These are phyloP conservation scores for Moesziomyces antarcticus DNA, from an alignment of 1,284 basidiomycete genomes.

Conservation along the genomic window DNA sequence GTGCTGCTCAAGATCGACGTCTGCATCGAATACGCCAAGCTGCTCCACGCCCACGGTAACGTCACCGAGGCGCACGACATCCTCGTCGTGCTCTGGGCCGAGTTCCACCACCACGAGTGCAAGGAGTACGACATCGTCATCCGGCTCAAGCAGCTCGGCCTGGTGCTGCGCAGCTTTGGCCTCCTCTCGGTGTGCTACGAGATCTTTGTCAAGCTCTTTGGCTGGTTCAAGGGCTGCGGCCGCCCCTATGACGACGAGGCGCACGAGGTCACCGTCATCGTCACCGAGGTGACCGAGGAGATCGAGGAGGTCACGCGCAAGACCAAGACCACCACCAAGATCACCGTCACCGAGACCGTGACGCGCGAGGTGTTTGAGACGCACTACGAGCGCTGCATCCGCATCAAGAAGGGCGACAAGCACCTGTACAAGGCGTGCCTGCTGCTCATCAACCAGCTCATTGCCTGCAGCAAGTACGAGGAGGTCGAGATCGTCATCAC, in stretches of 20 bases:
- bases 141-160: constrained; percentile 6
- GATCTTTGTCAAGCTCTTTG: constrained; percentile 4
- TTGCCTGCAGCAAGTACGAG: constrained; percentile 1
- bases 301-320: constrained; percentile 8
- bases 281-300: constrained; percentile 9
- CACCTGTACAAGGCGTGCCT: constrained; percentile 9
- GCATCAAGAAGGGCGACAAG: constrained; percentile 6
- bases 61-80: constrained; percentile 5
- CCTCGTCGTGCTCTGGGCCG: constrained; percentile 9
- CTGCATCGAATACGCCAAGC: constrained; percentile 8
- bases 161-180: constrained; percentile 7
- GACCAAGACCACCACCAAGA: constrained; percentile 10
- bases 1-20: constrained; percentile 7
- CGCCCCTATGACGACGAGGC: background rate
- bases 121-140: background rate
- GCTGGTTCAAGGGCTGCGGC: constrained; percentile 10
- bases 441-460: constrained; percentile 2
- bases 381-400: constrained; percentile 9
- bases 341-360: constrained; percentile 5
- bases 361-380: constrained; percentile 15
- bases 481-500: constrained; percentile 5
- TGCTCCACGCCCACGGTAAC: constrained; percentile 1
- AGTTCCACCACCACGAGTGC: constrained; percentile 7
- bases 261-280: constrained; percentile 4
- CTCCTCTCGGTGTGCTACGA: constrained; percentile 4